Conservation (phyloP, 1,139 yeast genomes). For the Kazachstania sp. region DNA sequence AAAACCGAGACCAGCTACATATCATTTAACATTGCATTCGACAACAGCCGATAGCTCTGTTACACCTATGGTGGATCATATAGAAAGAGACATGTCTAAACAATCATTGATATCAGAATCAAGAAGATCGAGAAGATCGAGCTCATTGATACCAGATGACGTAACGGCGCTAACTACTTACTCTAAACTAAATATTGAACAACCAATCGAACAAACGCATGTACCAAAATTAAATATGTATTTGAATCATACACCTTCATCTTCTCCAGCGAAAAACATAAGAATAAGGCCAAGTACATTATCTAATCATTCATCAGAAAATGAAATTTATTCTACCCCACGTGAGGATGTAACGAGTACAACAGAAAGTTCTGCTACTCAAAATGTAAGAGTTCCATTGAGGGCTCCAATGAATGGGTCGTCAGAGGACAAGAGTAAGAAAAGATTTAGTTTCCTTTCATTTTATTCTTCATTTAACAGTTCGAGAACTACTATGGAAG, state of each 20-base stretch:
- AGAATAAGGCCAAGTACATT: not conserved
- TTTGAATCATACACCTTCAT: not conserved
- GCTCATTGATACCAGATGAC: constrained; percentile 1
- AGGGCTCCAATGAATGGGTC: not conserved
- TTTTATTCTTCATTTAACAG: constrained; percentile 21
- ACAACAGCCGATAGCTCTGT: constrained; percentile 1
- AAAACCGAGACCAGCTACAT: constrained; percentile 7
- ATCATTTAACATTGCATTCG: constrained; percentile 6
- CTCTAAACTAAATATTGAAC: not conserved
- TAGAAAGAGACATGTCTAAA: not conserved
- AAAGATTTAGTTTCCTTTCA: constrained; percentile 25
- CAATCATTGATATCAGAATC: not conserved
- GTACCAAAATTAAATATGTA: too few species aligned
- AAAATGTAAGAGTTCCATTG: not conserved
- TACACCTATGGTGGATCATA: not conserved
- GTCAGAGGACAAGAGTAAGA: constrained; percentile 7
- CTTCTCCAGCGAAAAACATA: not conserved
- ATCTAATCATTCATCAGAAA: not conserved
- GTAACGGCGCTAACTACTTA: not conserved
- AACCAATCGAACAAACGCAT: not conserved
- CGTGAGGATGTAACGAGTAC: not conserved
- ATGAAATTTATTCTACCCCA: not conserved
- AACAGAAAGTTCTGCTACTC: not conserved
- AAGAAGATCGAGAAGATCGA: not conserved
- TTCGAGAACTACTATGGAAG: constrained; percentile 16